Evolutionary conservation across 2,329 filamentous ascomycete genomes (phyloP).

Genomic region (Zelopaecilomyces penicillatus): DNA sequence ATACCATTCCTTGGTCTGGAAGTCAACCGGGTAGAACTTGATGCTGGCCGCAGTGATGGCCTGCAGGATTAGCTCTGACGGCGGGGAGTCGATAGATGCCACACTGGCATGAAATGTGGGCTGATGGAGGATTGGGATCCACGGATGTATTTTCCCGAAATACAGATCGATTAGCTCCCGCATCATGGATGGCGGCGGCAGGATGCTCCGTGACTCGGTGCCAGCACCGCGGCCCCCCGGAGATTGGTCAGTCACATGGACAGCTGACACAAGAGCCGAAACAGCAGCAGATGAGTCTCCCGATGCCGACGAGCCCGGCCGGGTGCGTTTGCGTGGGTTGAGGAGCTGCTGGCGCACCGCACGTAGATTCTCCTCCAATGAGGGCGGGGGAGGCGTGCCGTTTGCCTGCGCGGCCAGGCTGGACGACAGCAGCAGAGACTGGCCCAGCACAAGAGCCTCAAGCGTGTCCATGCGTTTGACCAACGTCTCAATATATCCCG

Average conservation of each 20-base stretch:
- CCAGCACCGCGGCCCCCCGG: not conserved
- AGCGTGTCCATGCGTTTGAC: constrained; percentile 10
- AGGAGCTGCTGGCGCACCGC: constrained; percentile 7
- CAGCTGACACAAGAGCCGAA: not conserved
- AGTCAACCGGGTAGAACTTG: constrained; percentile 7
- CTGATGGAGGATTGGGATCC: constrained; percentile 8
- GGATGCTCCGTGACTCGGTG: not conserved
- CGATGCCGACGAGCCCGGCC: not conserved
- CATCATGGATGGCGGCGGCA: constrained; percentile 7
- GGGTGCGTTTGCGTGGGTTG: constrained; percentile 3
- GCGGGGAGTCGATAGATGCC: constrained; percentile 1
- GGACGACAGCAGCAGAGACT: constrained; percentile 7
- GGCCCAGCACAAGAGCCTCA: constrained; percentile 9
- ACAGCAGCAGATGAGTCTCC: not conserved
- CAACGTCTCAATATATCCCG: constrained; percentile 9
- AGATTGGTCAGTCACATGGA: not conserved
- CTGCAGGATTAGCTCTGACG: constrained; percentile 6
- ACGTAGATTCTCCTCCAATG: constrained; percentile 4
- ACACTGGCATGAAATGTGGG: constrained; percentile 4
- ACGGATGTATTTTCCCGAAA: constrained; percentile 7
- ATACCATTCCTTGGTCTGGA: constrained; percentile 7
- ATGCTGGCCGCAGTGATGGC: constrained; percentile 8
- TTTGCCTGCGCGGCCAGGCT: not conserved
- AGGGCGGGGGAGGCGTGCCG: not conserved
- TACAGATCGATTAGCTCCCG: constrained; percentile 7